A percentile compares a stretch with the other conserved stretches of the same genome.
Evolutionary conservation across 1,284 basidiomycete species (phyloP).

Genomic region (Cystobasidium pallidum): DNA sequence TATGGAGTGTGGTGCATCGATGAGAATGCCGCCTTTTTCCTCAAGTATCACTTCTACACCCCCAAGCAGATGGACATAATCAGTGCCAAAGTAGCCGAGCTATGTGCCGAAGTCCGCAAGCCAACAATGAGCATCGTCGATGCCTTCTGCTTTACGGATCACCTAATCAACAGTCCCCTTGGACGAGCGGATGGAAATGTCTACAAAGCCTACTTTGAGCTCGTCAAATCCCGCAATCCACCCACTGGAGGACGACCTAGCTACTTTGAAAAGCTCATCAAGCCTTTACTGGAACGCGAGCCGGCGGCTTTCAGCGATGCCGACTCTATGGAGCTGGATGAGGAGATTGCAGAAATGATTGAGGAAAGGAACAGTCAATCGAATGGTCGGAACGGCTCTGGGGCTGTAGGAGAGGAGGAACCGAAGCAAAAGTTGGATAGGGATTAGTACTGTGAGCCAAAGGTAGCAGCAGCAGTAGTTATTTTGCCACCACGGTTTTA

Average conservation of each 20-base stretch:
- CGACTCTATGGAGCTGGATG: constrained; percentile 60
- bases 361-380: constrained; percentile 46
- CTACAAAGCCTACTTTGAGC: constrained; percentile 61
- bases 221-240: constrained; percentile 56
- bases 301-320: constrained; percentile 57
- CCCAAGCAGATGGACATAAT: constrained; percentile 50
- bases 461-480: not conserved
- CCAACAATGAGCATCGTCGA: constrained; percentile 62
- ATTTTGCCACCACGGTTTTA: constrained; percentile 6
- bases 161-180: constrained; percentile 65
- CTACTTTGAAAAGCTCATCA: constrained; percentile 63
- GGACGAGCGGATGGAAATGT: constrained; percentile 60
- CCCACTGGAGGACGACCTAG: constrained; percentile 46
- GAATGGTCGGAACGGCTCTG: not conserved
- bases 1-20: constrained; percentile 64
- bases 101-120: constrained; percentile 60
- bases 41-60: constrained; percentile 58
- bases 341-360: constrained; percentile 57
- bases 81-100: constrained; percentile 54
- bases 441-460: too few relatives aligned
- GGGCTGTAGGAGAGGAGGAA: constrained; percentile 28
- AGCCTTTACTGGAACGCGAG: constrained; percentile 61
- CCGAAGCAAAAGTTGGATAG: constrained; percentile 17
- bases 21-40: constrained; percentile 63
- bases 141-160: constrained; percentile 62